Base-by-base conservation (phyloP, 495 filamentous ascomycete genomes). In the Parathielavia appendiculata region DNA sequence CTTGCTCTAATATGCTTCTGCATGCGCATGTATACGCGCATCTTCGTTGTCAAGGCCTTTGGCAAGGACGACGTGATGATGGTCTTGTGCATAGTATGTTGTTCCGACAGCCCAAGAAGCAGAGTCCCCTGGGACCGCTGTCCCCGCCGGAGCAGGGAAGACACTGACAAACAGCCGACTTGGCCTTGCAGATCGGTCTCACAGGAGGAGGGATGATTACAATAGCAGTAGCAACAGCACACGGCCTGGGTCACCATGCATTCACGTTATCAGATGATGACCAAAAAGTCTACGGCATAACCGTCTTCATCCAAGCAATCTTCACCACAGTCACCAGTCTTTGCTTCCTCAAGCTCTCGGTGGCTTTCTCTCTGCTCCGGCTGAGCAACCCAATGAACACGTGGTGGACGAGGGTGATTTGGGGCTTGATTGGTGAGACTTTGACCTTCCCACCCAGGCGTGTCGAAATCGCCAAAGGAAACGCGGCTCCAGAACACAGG, bases 321-420 rank as follows among this genome's bases (percentile, higher is more conserved):
- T 69, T 73, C 35, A 70, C 49, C 43, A 69, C 48, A 39, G 67
- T 13, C 20, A 66, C 60, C 51, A 69, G 66, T 0, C 66, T 76
- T 30, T 65, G 66, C 20, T 59, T 75, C 17, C 64, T 75, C 44
- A 77, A 78, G 62, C 61, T 76, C 43, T 75, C 75, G 2, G 69
- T 76, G 32, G 69, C 63, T 23, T 47, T 67, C 47, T 59, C 58
- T n/a, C 52, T 67, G 14, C 36, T 64, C 2, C 47, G 64, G n/a
- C 56, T 67, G 1, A 60, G 44, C 13, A n/a, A n/a, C n/a, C n/a
- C n/a, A n/a, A 23, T 49, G 4, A 45, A 26, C 23, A 57, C 20
- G 32, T 54, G 51, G 59, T 71, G 56, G 46, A 48, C 16, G 2
- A 63, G 39, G 57, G 40, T 38, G 23, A 57, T 66, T 48, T 60